Base-by-base conservation (phyloP, 331 rosid genomes). In the Acacia concinna region DNA sequence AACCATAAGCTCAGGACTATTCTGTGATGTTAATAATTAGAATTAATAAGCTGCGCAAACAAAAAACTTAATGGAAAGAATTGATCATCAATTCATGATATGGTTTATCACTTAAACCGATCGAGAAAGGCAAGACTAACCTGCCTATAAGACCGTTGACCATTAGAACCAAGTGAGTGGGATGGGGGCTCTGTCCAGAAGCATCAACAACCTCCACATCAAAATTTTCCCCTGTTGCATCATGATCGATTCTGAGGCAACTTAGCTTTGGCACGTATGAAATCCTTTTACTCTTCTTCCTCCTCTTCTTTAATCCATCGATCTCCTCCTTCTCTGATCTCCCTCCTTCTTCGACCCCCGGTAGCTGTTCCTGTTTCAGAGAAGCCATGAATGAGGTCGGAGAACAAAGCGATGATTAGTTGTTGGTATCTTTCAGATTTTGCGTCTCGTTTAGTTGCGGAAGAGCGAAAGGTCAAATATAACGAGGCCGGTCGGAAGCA, bases 121-220 rank as follows among this genome's bases (percentile, higher is more conserved):
- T 21, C 5, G 31, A 28, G 4, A 52, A 32, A 43, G 15, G 2
- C 28, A 13, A 27, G 71, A 74, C 78, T 37, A 30, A 47, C 63
- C 89, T 80, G 84, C 99, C 99, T 6, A 90, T 60, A 18, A 95
- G 91, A 68, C 99, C 99, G 72, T 95, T 90, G 62, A 90, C 99
- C 98, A 88, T 86, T 54, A 95, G 75, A 78, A 95, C 76, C 70
- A 95, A 81, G 74, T 95, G 99, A 31, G 92, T 82, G 4, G 93
- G 93, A 6, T 72, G 66, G 44, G 76, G 81, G 81, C 83, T 80
- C 20, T 71, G 77, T 35, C 82, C 87, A 80, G 81, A 83, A 40
- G 63, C 81, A 64, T 83, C 90, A 71, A 84, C 87, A 72, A 83
- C 86, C 81, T 90, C 88, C 57, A 91, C 78, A 72, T 93, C 97